Base-by-base conservation (phyloP, 495 filamentous ascomycete genomes). In the Aspergillus avenaceus region DNA sequence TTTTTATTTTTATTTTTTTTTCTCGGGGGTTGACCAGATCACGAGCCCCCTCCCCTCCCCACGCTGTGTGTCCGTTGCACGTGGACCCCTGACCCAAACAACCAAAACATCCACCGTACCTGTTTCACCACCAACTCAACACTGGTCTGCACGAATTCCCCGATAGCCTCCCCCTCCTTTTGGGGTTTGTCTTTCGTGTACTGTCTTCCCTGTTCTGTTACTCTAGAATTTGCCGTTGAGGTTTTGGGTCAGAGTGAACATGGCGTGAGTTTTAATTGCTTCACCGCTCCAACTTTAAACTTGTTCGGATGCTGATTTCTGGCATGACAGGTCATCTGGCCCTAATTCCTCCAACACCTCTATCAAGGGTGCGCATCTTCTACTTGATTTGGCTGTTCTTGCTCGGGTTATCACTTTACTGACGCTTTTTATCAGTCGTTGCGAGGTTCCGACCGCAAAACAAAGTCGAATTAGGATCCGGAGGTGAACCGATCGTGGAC, bases 391-490 rank as follows among this genome's bases (percentile, higher is more conserved):
- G 14, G 29, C 14, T 19, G 5, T 18, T 9, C 7, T 16, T 19
- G 16, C 12, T 13, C 31, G 18, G 23, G 5, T 9, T n/a, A n/a
- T 26, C 11, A 21, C 12, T 13, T 25, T 22, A 41, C 37, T 41
- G 12, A 25, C 37, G 1, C 24, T n/a, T 29, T 47, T 22, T 54
- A 46, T 48, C 52, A 81, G 93, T 98, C 63, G 91, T 98, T 68
- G 93, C 91, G 72, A 88, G 93, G 59, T 98, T 98, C 72, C 85
- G 93, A 54, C 93, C 93, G 54, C 92, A 96, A 69, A 98, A 98
- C 75, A 90, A 88, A 67, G 75, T 90, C 56, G 93, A 98, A 72
- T 77, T 93, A 58, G 78, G 85, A 50, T 89, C 85, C 50, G 95
- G 93, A 55, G 93, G 95, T 67, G 82, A 92, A 69, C 85, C 90